A percentile compares a stretch with the other conserved stretches of the same genome.
These are phyloP conservation scores for Xylaria grammica DNA, from an alignment of 495 filamentous ascomycete species.

Conservation along the genomic window DNA sequence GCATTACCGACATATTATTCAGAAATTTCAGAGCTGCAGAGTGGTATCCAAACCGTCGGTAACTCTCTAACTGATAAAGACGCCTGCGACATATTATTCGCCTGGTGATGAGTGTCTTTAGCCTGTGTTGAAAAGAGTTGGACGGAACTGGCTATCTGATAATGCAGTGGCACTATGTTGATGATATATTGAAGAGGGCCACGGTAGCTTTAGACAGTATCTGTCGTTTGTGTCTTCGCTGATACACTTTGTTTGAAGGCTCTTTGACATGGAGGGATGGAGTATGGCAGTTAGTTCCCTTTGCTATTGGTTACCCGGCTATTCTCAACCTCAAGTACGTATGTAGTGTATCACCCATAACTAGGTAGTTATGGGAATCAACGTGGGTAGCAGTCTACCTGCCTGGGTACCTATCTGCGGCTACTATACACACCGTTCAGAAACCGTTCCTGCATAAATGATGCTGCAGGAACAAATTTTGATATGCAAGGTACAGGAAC, in stretches of 20 bases:
- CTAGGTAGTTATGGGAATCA: not conserved
- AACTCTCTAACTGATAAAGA: not conserved
- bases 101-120: not conserved
- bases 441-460: slow-evolving; percentile 44
- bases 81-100: not conserved
- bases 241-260: not conserved
- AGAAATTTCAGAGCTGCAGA: not conserved
- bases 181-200: too few species aligned
- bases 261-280: too few species aligned
- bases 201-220: too few species aligned
- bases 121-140: slow-evolving; percentile 8
- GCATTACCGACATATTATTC: slow-evolving; percentile 20
- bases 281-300: not conserved
- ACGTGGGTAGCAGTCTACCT: slow-evolving; percentile 13
- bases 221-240: not conserved
- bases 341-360: too few species aligned
- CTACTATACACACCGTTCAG: too few species aligned
- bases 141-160: too few species aligned
- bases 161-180: too few species aligned
- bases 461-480: slow-evolving; percentile 40
- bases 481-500: slow-evolving; percentile 42
- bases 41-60: slow-evolving; percentile 21
- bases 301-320: slow-evolving; percentile 4
- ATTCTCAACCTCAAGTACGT: not conserved
- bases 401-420: slow-evolving; percentile 11